phyloP scores from a whole-genome alignment of 1,284 basidiomycete species.

The Leccinum pallidistipes region DNA sequence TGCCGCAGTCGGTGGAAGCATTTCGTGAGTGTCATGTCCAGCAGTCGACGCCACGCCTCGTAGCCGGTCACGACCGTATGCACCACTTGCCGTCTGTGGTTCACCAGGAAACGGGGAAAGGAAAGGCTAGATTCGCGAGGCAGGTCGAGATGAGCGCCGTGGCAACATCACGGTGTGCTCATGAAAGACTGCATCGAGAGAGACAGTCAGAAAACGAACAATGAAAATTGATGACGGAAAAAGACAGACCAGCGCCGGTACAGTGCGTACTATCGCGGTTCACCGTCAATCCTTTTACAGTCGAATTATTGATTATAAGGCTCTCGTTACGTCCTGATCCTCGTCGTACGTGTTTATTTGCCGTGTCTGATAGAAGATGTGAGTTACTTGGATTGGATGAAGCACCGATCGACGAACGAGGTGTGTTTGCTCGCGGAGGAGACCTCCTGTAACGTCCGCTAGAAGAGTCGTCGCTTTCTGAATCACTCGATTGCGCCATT shows the following conservation, averaged over 20 bases:
- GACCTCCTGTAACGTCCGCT: constrained; percentile 7
- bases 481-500: background rate
- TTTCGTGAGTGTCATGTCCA: constrained; percentile 45
- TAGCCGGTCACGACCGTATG: constrained; percentile 56
- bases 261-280: constrained; percentile 11
- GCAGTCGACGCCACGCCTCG: constrained; percentile 75
- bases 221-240: too few relatives aligned
- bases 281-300: constrained; percentile 10
- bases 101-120: constrained; percentile 33
- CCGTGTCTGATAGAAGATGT: background rate
- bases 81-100: constrained; percentile 79
- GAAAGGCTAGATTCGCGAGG: background rate
- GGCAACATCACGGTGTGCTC: background rate
- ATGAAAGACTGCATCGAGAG: constrained; percentile 7
- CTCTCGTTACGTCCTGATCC: background rate
- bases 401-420: background rate
- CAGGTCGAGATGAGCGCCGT: background rate
- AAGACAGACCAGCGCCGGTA: constrained; percentile 18
- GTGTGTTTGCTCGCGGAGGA: background rate
- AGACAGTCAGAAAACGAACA: background rate
- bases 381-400: background rate
- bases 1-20: constrained; percentile 42
- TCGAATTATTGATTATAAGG: background rate
- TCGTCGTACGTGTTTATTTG: background rate
- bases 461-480: background rate